Evolutionary conservation across 1,284 basidiomycete species (phyloP).

Genomic region (Malassezia restricta): DNA sequence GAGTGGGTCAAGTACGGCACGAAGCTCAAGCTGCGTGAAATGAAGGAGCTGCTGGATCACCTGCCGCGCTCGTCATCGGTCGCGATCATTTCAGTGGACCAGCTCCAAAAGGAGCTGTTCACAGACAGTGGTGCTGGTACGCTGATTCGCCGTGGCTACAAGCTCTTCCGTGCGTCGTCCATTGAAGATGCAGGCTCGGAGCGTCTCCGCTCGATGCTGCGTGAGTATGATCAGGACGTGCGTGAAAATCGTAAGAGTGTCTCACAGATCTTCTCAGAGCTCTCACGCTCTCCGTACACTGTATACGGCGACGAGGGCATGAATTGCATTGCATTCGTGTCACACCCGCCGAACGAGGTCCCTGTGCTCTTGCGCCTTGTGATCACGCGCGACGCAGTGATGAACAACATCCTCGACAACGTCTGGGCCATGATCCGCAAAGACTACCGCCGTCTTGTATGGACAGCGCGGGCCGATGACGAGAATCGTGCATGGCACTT

Average conservation of each 20-base stretch:
- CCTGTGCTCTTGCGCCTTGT: conserved; percentile 89
- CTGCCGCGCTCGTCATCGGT: conserved; percentile 95
- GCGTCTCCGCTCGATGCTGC: conserved; percentile 55
- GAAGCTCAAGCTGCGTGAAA: conserved; percentile 96
- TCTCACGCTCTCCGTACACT: conserved; percentile 61
- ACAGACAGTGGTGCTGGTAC: conserved; percentile 96
- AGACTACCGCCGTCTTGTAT: conserved; percentile 87
- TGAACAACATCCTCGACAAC: conserved; percentile 93
- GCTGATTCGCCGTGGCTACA: conserved; percentile 92
- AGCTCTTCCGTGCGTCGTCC: conserved; percentile 76
- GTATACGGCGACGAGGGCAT: conserved; percentile 96
- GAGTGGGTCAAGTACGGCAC: conserved; percentile 99
- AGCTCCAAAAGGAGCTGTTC: conserved; percentile 94
- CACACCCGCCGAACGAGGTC: conserved; percentile 74
- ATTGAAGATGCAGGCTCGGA: conserved; percentile 79
- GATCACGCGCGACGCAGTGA: conserved; percentile 69
- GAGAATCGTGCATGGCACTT: conserved; percentile 97
- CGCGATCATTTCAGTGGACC: conserved; percentile 86
- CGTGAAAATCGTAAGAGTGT: conserved; percentile 71
- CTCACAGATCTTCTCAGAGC: conserved; percentile 70
- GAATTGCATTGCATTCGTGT: conserved; percentile 86
- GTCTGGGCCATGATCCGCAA: conserved; percentile 90
- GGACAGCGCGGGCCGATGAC: conserved; percentile 88
- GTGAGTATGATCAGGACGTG: conserved; percentile 88
- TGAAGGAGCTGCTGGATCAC: conserved; percentile 96